Evolutionary conservation across 2,329 filamentous ascomycete species (phyloP).

Genomic region (Alternaria burnsii): DNA sequence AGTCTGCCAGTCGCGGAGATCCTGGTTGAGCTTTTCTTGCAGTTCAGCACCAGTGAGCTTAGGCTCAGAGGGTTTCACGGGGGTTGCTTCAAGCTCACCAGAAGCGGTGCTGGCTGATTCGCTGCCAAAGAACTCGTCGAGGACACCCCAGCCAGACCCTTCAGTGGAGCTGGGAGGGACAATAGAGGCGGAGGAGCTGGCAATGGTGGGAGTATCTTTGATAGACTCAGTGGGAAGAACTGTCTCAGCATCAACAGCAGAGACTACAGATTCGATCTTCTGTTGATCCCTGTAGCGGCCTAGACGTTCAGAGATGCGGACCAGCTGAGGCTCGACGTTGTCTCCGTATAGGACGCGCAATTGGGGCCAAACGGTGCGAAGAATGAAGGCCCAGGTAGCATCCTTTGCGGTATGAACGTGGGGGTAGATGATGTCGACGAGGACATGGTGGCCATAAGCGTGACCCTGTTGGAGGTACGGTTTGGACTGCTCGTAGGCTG

Average conservation of each 20-base stretch:
- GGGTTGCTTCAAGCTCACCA: slow-evolving; percentile 25
- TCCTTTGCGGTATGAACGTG: slow-evolving; percentile 75
- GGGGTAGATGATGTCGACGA: slow-evolving; percentile 75
- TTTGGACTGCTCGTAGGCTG: slow-evolving; percentile 75
- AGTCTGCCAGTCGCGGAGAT: slow-evolving; percentile 84
- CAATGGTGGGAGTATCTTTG: slow-evolving; percentile 29
- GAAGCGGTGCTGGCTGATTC: slow-evolving; percentile 34
- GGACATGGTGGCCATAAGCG: slow-evolving; percentile 69
- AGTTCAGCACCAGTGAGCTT: slow-evolving; percentile 51
- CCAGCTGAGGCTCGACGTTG: slow-evolving; percentile 93
- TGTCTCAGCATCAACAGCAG: slow-evolving; percentile 58
- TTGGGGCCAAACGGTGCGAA: slow-evolving; percentile 81
- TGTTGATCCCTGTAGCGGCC: slow-evolving; percentile 76
- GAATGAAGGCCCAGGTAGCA: slow-evolving; percentile 73
- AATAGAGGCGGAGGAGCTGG: slow-evolving; percentile 31
- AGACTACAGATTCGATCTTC: slow-evolving; percentile 67
- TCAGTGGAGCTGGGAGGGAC: slow-evolving; percentile 31
- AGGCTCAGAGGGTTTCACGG: slow-evolving; percentile 29
- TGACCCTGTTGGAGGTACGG: slow-evolving; percentile 79
- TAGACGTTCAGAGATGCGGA: slow-evolving; percentile 89
- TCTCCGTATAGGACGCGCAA: slow-evolving; percentile 82
- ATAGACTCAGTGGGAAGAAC: slow-evolving; percentile 24
- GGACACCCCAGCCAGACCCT: slow-evolving; percentile 40
- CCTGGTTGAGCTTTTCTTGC: slow-evolving; percentile 72
- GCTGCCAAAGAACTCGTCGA: slow-evolving; percentile 42